A percentile compares a stretch with the other conserved stretches of the same genome.
phyloP scores from a whole-genome alignment of 495 filamentous ascomycete genomes.

The Sabuloglossum arenarium region DNA sequence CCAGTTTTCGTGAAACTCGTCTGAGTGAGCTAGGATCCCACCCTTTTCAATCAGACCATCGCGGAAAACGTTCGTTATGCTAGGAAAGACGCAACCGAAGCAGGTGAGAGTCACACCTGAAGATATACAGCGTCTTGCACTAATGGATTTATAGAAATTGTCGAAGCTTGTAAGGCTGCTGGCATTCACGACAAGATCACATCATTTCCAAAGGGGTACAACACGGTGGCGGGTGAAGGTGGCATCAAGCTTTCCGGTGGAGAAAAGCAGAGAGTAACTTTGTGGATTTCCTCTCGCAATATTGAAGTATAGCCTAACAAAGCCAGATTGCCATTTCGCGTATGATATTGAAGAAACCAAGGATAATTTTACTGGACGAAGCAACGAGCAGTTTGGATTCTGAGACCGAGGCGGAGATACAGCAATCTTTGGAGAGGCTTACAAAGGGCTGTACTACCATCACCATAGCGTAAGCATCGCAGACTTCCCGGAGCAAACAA shows the following conservation, averaged over 20 bases:
- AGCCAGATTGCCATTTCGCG: constrained; percentile 36
- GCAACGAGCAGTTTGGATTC: constrained; percentile 64
- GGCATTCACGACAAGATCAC: constrained; percentile 18
- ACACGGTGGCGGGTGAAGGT: constrained; percentile 24
- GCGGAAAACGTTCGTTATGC: constrained; percentile 50
- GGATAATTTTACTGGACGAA: constrained; percentile 67
- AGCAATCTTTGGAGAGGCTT: constrained; percentile 23
- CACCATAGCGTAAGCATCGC: constrained; percentile 26
- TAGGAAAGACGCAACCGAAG: constrained; percentile 21
- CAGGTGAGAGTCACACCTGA: constrained; percentile 2
- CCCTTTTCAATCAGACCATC: constrained; percentile 40
- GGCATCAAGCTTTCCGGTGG: constrained; percentile 39
- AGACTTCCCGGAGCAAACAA: constrained; percentile 6
- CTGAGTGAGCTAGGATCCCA: constrained; percentile 35
- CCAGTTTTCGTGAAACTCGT: too few relatives aligned
- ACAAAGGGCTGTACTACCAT: constrained; percentile 17
- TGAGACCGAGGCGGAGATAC: constrained; percentile 29
- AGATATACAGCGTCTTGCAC: too few relatives aligned
- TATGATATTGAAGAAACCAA: constrained; percentile 53
- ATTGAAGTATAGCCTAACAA: not conserved
- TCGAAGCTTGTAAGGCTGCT: constrained; percentile 12
- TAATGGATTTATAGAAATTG: not conserved
- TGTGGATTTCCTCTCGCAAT: not conserved
- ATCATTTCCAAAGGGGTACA: constrained; percentile 2
- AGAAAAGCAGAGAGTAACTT: constrained; percentile 31